Evolutionary conservation across 495 filamentous ascomycete species (phyloP).

Genomic region (Aspergillus olivimuriae): DNA sequence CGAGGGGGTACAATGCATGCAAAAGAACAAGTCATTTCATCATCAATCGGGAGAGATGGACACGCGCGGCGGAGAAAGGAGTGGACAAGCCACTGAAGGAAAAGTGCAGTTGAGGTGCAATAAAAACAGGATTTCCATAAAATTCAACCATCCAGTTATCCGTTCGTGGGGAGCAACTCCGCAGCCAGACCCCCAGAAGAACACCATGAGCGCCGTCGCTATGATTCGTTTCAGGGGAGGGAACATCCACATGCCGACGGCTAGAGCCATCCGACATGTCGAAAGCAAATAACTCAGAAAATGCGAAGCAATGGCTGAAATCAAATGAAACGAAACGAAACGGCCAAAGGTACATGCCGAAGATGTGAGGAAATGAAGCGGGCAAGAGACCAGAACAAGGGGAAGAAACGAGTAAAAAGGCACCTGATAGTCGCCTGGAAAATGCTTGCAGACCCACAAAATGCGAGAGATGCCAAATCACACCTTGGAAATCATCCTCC

Average conservation of each 20-base stretch:
- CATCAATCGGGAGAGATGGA: constrained; percentile 13
- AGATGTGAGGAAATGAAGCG: constrained; percentile 13
- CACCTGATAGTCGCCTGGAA: constrained; percentile 14
- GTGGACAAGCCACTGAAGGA: no score
- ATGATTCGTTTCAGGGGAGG: constrained; percentile 15
- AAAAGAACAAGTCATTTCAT: constrained; percentile 20
- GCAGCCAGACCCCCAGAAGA: constrained; percentile 15
- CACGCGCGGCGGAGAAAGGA: not conserved
- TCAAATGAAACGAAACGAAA: constrained; percentile 8
- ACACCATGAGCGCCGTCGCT: constrained; percentile 38
- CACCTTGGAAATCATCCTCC: constrained; percentile 19
- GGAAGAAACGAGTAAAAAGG: constrained; percentile 7
- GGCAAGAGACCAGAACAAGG: not conserved
- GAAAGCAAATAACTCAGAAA: constrained; percentile 4
- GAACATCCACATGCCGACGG: constrained; percentile 3
- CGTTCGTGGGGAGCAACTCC: constrained; percentile 15
- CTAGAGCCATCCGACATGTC: not conserved
- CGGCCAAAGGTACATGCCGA: constrained; percentile 16
- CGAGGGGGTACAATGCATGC: no score
- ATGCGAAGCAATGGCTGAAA: constrained; percentile 1
- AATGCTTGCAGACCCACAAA: constrained; percentile 23
- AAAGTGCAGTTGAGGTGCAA: no score
- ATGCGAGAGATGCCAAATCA: constrained; percentile 34
- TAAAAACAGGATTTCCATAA: not conserved
- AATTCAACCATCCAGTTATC: constrained; percentile 2